phyloP scores from a whole-genome alignment of 1,284 basidiomycete genomes.

The Cryptococcus wingfieldii region DNA sequence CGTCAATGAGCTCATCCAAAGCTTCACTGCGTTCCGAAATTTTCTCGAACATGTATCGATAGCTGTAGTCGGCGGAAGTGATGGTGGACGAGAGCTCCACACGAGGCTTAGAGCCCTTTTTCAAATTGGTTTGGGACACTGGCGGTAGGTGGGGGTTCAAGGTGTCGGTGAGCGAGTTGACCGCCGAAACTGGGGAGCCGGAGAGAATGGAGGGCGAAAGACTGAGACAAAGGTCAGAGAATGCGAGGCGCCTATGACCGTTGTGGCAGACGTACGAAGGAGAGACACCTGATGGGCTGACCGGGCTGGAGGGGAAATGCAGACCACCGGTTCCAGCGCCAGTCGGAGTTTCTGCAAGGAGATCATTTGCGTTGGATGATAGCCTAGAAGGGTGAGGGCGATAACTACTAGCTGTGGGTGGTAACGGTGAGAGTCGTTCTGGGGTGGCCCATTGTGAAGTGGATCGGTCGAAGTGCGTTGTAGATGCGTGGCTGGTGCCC shows the following conservation, averaged over 20 bases:
- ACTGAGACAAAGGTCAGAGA: background rate
- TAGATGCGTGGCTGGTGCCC: background rate
- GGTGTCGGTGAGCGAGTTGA: conserved; percentile 42
- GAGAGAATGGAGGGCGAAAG: conserved; percentile 29
- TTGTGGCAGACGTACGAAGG: conserved; percentile 9
- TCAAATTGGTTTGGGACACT: conserved; percentile 10
- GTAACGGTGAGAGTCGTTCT: conserved; percentile 17
- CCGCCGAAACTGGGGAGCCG: conserved; percentile 24
- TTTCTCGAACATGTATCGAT: conserved; percentile 92
- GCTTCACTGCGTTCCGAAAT: conserved; percentile 70
- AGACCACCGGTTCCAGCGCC: conserved; percentile 11
- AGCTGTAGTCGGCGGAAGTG: conserved; percentile 37
- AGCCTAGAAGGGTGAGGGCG: conserved; percentile 24
- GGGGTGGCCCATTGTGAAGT: conserved; percentile 18
- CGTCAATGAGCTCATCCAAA: conserved; percentile 80
- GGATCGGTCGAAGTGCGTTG: background rate
- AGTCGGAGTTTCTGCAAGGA: conserved; percentile 20
- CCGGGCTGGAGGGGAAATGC: conserved; percentile 30
- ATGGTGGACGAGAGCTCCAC: conserved; percentile 26
- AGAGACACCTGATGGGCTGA: conserved; percentile 30
- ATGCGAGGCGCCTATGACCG: background rate
- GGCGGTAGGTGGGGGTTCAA: conserved; percentile 43
- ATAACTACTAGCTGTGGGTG: conserved; percentile 28
- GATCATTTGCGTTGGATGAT: conserved; percentile 6
- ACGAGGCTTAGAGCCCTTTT: conserved; percentile 19